Evolutionary conservation across 148 eudicot species (phyloP).

Genomic region (Salicornia ramosissima): DNA sequence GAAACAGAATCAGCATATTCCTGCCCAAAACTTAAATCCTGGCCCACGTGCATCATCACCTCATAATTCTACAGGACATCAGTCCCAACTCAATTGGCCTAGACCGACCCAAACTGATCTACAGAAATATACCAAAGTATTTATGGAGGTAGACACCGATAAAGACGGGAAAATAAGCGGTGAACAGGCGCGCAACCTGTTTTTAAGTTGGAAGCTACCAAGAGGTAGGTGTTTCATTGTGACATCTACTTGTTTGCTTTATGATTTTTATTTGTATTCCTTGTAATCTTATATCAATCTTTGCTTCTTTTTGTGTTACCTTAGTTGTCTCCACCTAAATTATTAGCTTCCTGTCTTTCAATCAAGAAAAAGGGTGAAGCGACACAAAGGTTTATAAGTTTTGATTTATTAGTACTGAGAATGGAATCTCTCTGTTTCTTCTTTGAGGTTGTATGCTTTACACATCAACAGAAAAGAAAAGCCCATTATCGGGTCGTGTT

Average conservation of each 20-base stretch:
- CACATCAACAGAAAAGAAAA: no score
- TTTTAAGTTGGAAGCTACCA: conserved; percentile 89
- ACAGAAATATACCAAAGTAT: conserved; percentile 90
- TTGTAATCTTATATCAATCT: background rate
- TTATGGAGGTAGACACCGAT: conserved; percentile 86
- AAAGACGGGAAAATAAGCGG: conserved; percentile 93
- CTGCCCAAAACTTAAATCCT: conserved; percentile 30
- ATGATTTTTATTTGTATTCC: background rate
- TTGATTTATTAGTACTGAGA: no score
- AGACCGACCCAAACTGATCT: conserved; percentile 71
- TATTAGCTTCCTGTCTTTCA: background rate
- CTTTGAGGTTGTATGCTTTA: no score
- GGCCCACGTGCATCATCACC: conserved; percentile 40
- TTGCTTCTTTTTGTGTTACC: background rate
- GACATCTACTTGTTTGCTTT: background rate
- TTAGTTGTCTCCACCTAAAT: background rate
- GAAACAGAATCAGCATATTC: conserved; percentile 49
- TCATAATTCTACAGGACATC: conserved; percentile 39
- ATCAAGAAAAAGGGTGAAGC: no score
- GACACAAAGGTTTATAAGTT: no score
- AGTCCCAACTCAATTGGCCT: conserved; percentile 78
- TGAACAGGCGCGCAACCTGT: conserved; percentile 82
- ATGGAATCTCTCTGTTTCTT: no score
- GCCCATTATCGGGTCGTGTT: no score
- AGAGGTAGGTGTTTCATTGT: conserved; percentile 51